A percentile compares a stretch with the other conserved stretches of the same genome.
phyloP scores from a whole-genome alignment of 2,329 filamentous ascomycete species.

The Fusarium sterilihyphosum region DNA sequence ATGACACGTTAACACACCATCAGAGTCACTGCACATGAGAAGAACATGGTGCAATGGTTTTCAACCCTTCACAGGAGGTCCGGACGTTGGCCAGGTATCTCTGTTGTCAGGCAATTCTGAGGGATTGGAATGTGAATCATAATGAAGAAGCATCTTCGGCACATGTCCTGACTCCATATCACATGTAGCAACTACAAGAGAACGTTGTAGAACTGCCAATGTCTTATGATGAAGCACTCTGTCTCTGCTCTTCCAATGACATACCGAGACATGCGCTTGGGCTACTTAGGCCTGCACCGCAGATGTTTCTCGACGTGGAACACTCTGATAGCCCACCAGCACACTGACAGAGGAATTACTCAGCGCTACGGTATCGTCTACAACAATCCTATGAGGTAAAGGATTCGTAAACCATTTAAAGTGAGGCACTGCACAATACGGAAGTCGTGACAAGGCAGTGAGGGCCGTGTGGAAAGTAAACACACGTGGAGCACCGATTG shows the following conservation, averaged over 20 bases:
- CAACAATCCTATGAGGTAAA: not conserved
- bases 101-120: not conserved
- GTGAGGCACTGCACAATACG: constrained; percentile 1
- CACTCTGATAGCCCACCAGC: constrained; percentile 6
- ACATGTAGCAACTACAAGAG: not conserved
- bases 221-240: not conserved
- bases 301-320: constrained; percentile 7
- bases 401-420: constrained; percentile 2
- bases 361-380: not conserved
- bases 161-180: not conserved
- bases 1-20: not conserved
- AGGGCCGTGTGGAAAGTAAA: constrained; percentile 12
- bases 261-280: not conserved
- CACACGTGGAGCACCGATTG: constrained; percentile 38
- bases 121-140: not conserved
- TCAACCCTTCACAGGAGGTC: not conserved
- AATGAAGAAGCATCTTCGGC: not conserved
- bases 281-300: not conserved
- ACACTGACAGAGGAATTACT: constrained; percentile 8
- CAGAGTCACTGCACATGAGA: not conserved
- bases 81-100: no score
- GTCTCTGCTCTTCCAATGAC: not conserved
- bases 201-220: not conserved
- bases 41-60: not conserved
- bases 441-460: constrained; percentile 3